Base-by-base conservation (phyloP, 345 rosid species). In the Pugionium cornutum region DNA sequence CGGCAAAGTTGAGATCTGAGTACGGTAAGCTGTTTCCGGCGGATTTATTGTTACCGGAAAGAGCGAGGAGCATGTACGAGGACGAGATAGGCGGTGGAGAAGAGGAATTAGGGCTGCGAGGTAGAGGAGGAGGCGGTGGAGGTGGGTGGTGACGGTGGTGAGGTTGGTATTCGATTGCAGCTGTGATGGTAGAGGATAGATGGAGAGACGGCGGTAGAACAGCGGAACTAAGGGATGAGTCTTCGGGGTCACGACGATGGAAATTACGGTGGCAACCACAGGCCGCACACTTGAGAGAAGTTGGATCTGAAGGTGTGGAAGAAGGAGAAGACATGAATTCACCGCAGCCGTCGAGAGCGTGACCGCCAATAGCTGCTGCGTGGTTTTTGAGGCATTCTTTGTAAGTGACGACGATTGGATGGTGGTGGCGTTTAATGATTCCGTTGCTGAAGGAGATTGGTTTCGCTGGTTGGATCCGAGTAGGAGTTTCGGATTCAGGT, bases 231-330 rank as follows among this genome's bases (percentile, higher is more conserved):
- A 36, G 11, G 29, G 66, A 72, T 2, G 73, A 60, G 9, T 73
- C 57, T 53, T 79, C 81, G 1, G 88, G 83, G 26, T 82, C 88
- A 0, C 88, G 88, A 73, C 86, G 90, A 80, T 86, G 91, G 77
- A 86, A 88, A 67, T 88, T 88, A 33, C 90, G 92, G 78, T 89
- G 96, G 73, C 96, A 89, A 48, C 90, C 88, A 57, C 96, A 89
- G 7, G 96, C 96, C 1, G 92, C 90, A 50, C 96, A 89, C 69
- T 81, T 89, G 57, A 89, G 67, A 42, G 88, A 84, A 29, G 86
- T 86, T 25, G 96, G 96, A 74, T 89, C 88, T 26, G 67, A 42
- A 35, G 67, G 61, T 6, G 70, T n/a, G 7, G 80, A 30, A 7
- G 81, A 45, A 1, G 81, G 86, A 10, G 92, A 84, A 0, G 84